Percentiles rank a stretch among this genome's conserved stretches.
Conservation (phyloP, 768 basidiomycete genomes). For the Megacollybia marginata region DNA sequence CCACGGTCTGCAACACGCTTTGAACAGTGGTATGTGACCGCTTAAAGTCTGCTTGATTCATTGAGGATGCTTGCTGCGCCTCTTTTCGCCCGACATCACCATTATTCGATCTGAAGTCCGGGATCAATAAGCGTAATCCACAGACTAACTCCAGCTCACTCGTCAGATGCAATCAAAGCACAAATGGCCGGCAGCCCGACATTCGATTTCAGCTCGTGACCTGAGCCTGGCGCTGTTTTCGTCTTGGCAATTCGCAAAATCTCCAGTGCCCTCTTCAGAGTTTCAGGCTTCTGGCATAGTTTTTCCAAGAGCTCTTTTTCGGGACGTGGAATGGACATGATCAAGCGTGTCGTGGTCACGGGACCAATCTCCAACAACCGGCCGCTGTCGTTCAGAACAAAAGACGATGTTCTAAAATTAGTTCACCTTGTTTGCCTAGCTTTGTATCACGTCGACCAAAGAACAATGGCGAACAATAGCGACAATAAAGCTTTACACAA, state of each 20-base stretch:
- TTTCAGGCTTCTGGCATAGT: not conserved
- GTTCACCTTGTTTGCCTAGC: no score
- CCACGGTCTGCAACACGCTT: no score
- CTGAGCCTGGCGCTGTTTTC: not conserved
- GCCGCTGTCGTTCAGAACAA: no score
- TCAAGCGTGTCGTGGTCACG: no score
- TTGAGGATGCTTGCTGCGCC: not conserved
- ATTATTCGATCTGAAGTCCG: not conserved
- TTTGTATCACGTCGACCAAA: no score
- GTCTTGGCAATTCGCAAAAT: not conserved
- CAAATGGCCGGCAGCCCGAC: not conserved
- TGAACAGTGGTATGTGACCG: not conserved
- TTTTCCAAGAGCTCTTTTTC: not conserved
- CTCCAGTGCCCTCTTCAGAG: not conserved
- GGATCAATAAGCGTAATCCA: not conserved
- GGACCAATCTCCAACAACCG: no score
- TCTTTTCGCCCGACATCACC: not conserved
- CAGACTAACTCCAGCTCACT: not conserved
- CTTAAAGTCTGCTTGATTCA: not conserved
- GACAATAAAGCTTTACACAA: no score
- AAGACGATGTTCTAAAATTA: no score
- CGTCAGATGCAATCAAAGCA: not conserved
- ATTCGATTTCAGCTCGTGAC: not conserved
- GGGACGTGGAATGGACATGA: no score
- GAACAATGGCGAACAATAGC: no score